Percentiles rank a stretch among this genome's conserved stretches.
Evolutionary conservation across 306 rosid genomes (phyloP).

Genomic region (Begonia masoniana): DNA sequence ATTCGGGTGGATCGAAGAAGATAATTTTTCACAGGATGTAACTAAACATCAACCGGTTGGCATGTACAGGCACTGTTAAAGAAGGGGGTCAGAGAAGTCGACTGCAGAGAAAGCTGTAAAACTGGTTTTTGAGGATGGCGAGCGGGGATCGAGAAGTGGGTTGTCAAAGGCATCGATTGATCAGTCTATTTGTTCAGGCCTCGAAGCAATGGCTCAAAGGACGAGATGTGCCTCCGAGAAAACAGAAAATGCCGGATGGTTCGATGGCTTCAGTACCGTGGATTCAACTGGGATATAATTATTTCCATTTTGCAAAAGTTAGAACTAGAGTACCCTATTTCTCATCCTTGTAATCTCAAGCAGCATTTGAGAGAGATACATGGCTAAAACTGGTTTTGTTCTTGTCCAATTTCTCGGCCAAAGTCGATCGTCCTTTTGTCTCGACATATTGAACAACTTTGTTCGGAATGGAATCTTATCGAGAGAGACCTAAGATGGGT

Average conservation of each 20-base stretch:
- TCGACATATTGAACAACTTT: no score
- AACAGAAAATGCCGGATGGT: conserved; percentile 63
- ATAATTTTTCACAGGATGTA: no score
- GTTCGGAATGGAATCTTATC: no score
- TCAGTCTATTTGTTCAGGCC: conserved; percentile 54
- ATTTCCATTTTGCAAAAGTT: conserved; percentile 43
- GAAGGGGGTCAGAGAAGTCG: conserved; percentile 70
- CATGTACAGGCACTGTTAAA: conserved; percentile 51
- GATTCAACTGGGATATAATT: conserved; percentile 63
- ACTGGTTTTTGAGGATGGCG: conserved; percentile 37
- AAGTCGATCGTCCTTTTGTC: no score
- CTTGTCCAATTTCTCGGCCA: no score
- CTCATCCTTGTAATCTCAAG: not conserved
- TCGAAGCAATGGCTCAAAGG: conserved; percentile 78
- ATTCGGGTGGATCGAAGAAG: no score
- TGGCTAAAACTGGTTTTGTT: no score
- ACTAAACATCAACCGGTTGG: no score
- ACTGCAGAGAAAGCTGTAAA: conserved; percentile 66
- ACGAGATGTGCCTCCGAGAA: conserved; percentile 37
- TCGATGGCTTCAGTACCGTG: conserved; percentile 78
- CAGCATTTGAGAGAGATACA: no score
- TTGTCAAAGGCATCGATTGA: conserved; percentile 45
- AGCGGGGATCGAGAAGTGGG: conserved; percentile 13
- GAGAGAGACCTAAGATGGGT: no score
- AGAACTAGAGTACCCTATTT: conserved; percentile 36